Percentiles rank a stretch among this genome's conserved stretches.
Conservation (phyloP, 768 basidiomycete genomes). For the Dentipellis sp. region DNA sequence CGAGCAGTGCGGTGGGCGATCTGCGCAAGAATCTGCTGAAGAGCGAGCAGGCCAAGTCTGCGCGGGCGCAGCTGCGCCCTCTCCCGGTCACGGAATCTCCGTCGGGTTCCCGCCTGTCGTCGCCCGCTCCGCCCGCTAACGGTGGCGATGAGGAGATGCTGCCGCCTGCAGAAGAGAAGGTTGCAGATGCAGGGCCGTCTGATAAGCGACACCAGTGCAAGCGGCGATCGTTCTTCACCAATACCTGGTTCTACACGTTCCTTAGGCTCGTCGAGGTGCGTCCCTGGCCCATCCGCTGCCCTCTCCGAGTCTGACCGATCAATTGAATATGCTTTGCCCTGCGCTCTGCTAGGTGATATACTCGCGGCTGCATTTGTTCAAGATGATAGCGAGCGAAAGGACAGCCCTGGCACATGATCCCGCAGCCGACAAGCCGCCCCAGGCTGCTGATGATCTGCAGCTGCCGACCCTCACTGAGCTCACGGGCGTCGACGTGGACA, state of each 20-base stretch:
- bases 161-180: slow-evolving; percentile 9
- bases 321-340: too few relatives aligned
- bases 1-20: slow-evolving; percentile 35
- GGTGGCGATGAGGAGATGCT: slow-evolving; percentile 21
- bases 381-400: slow-evolving; percentile 38
- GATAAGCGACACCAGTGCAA: slow-evolving; percentile 25
- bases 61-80: slow-evolving; percentile 45
- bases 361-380: slow-evolving; percentile 72
- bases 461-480: slow-evolving; percentile 18
- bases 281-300: background rate
- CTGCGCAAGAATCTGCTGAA: slow-evolving; percentile 74
- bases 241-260: slow-evolving; percentile 81
- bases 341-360: slow-evolving; percentile 56
- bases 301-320: background rate
- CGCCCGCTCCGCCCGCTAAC: slow-evolving; percentile 39
- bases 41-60: slow-evolving; percentile 74
- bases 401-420: slow-evolving; percentile 2
- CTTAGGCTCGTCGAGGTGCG: slow-evolving; percentile 81
- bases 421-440: slow-evolving; percentile 19
- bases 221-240: slow-evolving; percentile 72
- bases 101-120: slow-evolving; percentile 43
- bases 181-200: slow-evolving; percentile 3
- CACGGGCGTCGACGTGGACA: slow-evolving; percentile 11
- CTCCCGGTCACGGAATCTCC: slow-evolving; percentile 41
- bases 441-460: slow-evolving; percentile 30